Evolutionary conservation across 108 stramenopile species (phyloP).

Genomic region (Skeletonema potamos): DNA sequence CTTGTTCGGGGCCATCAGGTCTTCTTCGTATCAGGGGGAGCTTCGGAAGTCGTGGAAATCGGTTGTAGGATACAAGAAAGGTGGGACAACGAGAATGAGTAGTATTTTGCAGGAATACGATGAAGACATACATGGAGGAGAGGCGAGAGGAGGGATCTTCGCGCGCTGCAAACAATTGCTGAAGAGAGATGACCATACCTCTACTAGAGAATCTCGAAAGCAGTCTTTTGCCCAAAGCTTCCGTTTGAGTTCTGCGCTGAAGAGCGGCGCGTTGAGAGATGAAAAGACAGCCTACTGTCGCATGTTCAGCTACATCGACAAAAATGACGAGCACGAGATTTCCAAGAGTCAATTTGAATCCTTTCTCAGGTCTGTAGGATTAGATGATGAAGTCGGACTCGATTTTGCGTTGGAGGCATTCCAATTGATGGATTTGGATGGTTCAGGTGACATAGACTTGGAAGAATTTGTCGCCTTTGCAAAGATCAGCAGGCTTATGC

Average conservation of each 20-base stretch:
- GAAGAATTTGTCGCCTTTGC: conserved; percentile 22
- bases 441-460: conserved; percentile 10
- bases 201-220: neutral
- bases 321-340: neutral
- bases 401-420: conserved; percentile 11
- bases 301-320: conserved; percentile 8
- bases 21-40: neutral
- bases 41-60: neutral
- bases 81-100: neutral
- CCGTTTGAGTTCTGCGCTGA: neutral
- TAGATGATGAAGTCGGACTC: conserved; percentile 11
- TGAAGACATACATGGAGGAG: neutral
- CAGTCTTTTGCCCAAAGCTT: neutral
- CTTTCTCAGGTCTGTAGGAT: conserved; percentile 10
- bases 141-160: neutral
- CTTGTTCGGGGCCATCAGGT: conserved; percentile 10
- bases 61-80: neutral
- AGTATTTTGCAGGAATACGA: conserved; percentile 1
- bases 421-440: conserved; percentile 20
- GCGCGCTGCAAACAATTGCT: neutral
- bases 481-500: neutral
- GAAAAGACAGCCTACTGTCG: neutral
- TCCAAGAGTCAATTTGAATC: conserved; percentile 1
- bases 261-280: neutral
- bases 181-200: too few relatives aligned